Conservation (phyloP, 164 flowering plant species). For the Dillenia turbinata region DNA sequence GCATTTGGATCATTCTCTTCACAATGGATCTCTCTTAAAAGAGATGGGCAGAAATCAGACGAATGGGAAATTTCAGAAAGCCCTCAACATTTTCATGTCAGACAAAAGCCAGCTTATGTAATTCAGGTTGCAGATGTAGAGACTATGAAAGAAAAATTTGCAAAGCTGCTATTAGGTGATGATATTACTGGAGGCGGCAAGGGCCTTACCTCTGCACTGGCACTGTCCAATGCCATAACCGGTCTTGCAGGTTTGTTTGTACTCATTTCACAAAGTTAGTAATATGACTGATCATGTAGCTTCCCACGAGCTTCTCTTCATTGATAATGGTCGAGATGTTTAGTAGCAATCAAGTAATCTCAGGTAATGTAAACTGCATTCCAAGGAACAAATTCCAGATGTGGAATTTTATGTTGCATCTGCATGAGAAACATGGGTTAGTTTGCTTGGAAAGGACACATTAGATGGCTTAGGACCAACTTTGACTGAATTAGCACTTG, state of each 20-base stretch:
- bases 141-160: slow-evolving; percentile 77
- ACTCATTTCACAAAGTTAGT: no score
- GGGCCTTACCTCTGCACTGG: slow-evolving; percentile 66
- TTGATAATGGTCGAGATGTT: no score
- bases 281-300: no score
- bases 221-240: slow-evolving; percentile 83
- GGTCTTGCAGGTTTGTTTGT: slow-evolving; percentile 60
- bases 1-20: slow-evolving; percentile 77
- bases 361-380: no score
- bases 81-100: slow-evolving; percentile 31
- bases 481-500: no score
- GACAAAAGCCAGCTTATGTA: slow-evolving; percentile 33
- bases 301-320: no score
- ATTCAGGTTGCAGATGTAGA: slow-evolving; percentile 53
- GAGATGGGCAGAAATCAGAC: slow-evolving; percentile 38
- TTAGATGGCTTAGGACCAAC: no score
- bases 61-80: slow-evolving; percentile 54
- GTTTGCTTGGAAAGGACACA: no score
- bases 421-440: no score
- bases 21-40: slow-evolving; percentile 44
- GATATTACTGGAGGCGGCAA: slow-evolving; percentile 79
- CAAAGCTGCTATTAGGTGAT: slow-evolving; percentile 82
- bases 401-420: no score
- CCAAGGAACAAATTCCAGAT: no score
- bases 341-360: no score